Evolutionary conservation across 2,329 filamentous ascomycete species (phyloP), one percentile per base, ranked within the genome.

Genomic region (Bertia moriformis): DNA sequence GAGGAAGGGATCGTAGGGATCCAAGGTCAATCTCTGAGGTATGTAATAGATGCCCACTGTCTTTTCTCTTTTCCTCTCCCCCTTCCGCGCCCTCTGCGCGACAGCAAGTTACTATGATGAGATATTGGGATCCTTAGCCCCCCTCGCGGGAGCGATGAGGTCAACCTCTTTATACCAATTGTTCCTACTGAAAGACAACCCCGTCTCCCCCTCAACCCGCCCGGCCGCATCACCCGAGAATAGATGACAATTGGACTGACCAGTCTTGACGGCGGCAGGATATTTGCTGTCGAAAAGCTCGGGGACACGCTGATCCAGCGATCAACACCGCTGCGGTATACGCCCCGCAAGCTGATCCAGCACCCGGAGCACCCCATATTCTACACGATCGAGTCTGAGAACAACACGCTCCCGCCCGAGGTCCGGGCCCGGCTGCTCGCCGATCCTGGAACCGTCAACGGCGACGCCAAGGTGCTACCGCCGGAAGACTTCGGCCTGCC

Each of bases 1-100:
- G 78, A 83, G 33, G 84, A 95, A 60, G 88, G 88, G 41, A 88
- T 95, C 68, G 89, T 95, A 40, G 88, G 87, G 43, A 89, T 95
- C 44, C 84, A 93, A 60, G 85, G 79, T 37, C 83, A 89, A 57
- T 91, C 86, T 55, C 60, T 93, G 47, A 74, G 86, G 87, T 93
- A 77, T 58, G 61, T 62, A n/a, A n/a, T n/a, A 40, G 13, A 40
- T 43, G 39, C 40, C 33, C 43, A 44, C 40, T 46, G 42, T 44
- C 43, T 45, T 54, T 54, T 56, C 60, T 65, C 59, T 60, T 53
- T 58, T 52, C 51, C 53, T 50, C 49, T 52, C 40, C 44, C 43
- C 46, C 53, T 54, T 48, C 47, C 41, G 50, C 55, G 22, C 58
- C 37, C 37, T 46, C 39, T 39, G 24, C 40, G n/a, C n/a, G n/a